These are phyloP conservation scores for Globisporangium polare DNA, from an alignment of 352 stramenopile species.

Conservation along the genomic window DNA sequence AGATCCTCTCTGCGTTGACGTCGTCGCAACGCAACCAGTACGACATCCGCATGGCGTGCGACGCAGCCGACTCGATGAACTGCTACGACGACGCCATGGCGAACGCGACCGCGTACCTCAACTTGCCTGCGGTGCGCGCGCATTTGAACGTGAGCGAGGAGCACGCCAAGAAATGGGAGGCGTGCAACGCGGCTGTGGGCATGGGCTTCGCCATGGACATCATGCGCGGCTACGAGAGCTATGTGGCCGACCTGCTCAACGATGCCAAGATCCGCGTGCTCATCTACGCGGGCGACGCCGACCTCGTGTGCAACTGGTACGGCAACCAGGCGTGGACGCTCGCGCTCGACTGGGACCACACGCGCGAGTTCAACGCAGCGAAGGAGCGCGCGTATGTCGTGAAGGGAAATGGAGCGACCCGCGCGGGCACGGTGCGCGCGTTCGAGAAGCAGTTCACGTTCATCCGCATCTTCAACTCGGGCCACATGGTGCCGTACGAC, in stretches of 20 bases:
- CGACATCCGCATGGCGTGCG: constrained; percentile 48
- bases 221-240: constrained; percentile 89
- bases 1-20: constrained; percentile 36
- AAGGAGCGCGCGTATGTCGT: constrained; percentile 9
- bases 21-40: constrained; percentile 51
- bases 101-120: constrained; percentile 30
- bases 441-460: constrained; percentile 31
- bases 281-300: constrained; percentile 92
- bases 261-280: constrained; percentile 46
- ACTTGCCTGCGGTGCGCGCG: constrained; percentile 24
- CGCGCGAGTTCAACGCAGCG: constrained; percentile 7
- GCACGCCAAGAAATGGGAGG: constrained; percentile 49
- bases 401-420: not conserved
- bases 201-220: constrained; percentile 53
- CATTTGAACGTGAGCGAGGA: constrained; percentile 15
- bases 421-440: constrained; percentile 19
- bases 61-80: constrained; percentile 10
- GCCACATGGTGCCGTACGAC: constrained; percentile 41
- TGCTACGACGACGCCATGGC: constrained; percentile 39
- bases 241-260: constrained; percentile 70
- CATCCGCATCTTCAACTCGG: constrained; percentile 37
- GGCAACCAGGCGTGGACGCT: constrained; percentile 89
- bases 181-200: constrained; percentile 88
- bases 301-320: constrained; percentile 95
- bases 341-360: constrained; percentile 15